Percentiles rank a stretch among this genome's conserved stretches.
Evolutionary conservation across 768 basidiomycete species (phyloP).

Genomic region (Candolleomyces efflorescens): DNA sequence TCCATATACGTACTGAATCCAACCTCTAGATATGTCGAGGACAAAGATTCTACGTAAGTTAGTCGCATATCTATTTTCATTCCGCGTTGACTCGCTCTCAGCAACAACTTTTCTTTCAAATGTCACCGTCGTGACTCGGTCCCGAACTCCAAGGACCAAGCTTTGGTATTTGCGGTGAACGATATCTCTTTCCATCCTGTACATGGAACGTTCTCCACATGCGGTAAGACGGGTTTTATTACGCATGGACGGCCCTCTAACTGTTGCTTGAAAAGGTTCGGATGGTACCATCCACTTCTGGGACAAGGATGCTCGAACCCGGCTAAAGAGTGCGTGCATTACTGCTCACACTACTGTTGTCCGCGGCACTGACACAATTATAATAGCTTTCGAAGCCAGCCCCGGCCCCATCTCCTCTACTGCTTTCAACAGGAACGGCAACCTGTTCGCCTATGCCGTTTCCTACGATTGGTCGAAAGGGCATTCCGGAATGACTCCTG

Average conservation of each 20-base stretch:
- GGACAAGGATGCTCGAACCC: constrained; percentile 91
- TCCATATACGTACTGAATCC: constrained; percentile 3
- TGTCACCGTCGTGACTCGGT: constrained; percentile 63
- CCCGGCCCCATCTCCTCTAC: constrained; percentile 77
- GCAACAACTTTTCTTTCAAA: constrained; percentile 87
- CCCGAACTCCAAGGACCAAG: constrained; percentile 57
- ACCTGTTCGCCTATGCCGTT: constrained; percentile 87
- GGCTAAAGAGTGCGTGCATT: constrained; percentile 71
- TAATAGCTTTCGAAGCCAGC: constrained; percentile 64
- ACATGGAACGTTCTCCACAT: constrained; percentile 83
- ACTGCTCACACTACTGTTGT: not conserved
- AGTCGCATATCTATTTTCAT: not conserved
- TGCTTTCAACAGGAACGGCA: constrained; percentile 83
- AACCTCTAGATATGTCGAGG: constrained; percentile 70
- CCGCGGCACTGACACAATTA: not conserved
- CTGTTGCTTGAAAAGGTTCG: constrained; percentile 41
- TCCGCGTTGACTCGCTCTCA: constrained; percentile 16
- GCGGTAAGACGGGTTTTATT: constrained; percentile 36
- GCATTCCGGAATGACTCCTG: constrained; percentile 75
- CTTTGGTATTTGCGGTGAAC: constrained; percentile 78
- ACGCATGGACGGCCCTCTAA: constrained; percentile 11
- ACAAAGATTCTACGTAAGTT: constrained; percentile 67
- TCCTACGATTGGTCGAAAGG: constrained; percentile 96
- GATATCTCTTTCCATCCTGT: constrained; percentile 83
- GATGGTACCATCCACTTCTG: constrained; percentile 91